Percentiles rank a stretch among this genome's conserved stretches.
phyloP scores from a whole-genome alignment of 345 rosid species.

The Erysimum cheiranthoides region DNA sequence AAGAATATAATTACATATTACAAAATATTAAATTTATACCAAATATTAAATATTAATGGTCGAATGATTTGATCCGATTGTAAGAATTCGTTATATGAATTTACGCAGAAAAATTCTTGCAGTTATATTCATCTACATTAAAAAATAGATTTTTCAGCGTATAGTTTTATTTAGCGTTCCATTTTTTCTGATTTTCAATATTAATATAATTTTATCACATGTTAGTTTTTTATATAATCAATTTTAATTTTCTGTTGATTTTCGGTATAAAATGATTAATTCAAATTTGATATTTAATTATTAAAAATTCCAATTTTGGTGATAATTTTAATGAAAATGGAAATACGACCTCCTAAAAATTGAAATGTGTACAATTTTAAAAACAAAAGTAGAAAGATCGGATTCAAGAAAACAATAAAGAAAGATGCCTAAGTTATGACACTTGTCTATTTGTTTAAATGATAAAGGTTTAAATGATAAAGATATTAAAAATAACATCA shows the following conservation, averaged over 20 bases:
- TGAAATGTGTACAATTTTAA: not conserved
- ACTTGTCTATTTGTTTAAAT: not conserved
- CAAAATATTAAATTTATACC: too few species aligned
- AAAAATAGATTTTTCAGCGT: too few species aligned
- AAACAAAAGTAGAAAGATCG: not conserved
- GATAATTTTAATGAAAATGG: not conserved
- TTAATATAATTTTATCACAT: too few species aligned
- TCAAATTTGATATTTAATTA: not conserved
- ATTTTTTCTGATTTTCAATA: too few species aligned
- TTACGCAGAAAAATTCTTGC: too few species aligned
- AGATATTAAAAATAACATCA: not conserved
- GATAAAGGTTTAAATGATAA: not conserved
- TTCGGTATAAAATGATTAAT: not conserved
- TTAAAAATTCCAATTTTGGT: not conserved
- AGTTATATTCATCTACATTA: too few species aligned
- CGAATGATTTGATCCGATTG: too few species aligned
- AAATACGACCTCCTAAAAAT: not conserved
- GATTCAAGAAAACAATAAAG: not conserved
- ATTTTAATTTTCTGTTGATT: not conserved
- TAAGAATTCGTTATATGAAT: too few species aligned
- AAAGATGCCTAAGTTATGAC: not conserved
- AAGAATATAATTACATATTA: too few species aligned
- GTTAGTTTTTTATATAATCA: too few species aligned
- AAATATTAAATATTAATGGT: too few species aligned
- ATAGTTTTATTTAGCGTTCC: too few species aligned